phyloP scores from a whole-genome alignment of 345 rosid species.

The Aethionema arabicum region DNA sequence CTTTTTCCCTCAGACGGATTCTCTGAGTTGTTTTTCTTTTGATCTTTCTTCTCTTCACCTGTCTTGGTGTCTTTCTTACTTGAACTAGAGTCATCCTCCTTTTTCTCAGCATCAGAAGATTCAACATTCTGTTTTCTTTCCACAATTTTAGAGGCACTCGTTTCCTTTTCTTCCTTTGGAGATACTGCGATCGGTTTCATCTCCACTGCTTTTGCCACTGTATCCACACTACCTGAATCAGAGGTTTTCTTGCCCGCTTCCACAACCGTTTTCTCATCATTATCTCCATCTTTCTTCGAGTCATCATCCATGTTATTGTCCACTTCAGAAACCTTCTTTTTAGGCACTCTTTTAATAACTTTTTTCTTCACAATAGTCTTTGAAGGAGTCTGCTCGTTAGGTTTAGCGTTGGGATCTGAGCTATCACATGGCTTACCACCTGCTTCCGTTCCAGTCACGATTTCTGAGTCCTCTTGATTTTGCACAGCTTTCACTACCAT shows the following conservation, averaged over 20 bases:
- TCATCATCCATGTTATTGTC: slow-evolving; percentile 39
- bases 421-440: slow-evolving; percentile 48
- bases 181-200: slow-evolving; percentile 35
- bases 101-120: slow-evolving; percentile 44
- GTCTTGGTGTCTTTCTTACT: slow-evolving; percentile 42
- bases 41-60: slow-evolving; percentile 43
- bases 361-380: slow-evolving; percentile 69
- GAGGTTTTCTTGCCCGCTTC: slow-evolving; percentile 38
- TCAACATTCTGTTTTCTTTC: slow-evolving; percentile 31
- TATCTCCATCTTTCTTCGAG: slow-evolving; percentile 42
- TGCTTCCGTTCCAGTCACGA: slow-evolving; percentile 45
- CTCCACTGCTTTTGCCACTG: slow-evolving; percentile 29
- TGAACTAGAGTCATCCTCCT: slow-evolving; percentile 39
- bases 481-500: slow-evolving; percentile 39
- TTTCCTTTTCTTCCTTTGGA: slow-evolving; percentile 42
- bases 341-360: slow-evolving; percentile 76
- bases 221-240: slow-evolving; percentile 35
- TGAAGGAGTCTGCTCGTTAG: slow-evolving; percentile 44
- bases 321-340: slow-evolving; percentile 57
- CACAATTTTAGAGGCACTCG: slow-evolving; percentile 27
- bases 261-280: slow-evolving; percentile 41
- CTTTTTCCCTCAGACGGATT: slow-evolving; percentile 44
- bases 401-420: slow-evolving; percentile 40
- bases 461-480: slow-evolving; percentile 40
- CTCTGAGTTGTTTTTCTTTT: slow-evolving; percentile 41